phyloP scores from a whole-genome alignment of 1,139 yeast species.

The Nakaseomyces uthaithaninus region DNA sequence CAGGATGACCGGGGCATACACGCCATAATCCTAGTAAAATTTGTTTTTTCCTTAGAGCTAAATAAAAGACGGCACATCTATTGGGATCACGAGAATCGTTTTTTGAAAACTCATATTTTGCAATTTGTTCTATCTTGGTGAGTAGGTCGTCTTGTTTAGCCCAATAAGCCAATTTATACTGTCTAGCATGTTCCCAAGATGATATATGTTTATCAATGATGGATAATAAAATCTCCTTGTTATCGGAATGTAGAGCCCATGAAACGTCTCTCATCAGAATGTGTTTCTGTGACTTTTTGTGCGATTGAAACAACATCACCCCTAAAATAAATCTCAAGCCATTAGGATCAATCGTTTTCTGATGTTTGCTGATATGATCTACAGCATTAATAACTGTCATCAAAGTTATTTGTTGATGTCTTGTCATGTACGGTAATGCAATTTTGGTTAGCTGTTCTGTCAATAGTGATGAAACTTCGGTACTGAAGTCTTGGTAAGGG shows the following conservation, averaged over 20 bases:
- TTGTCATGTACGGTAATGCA: slow-evolving; percentile 70
- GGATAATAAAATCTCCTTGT: slow-evolving; percentile 57
- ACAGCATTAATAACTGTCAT: slow-evolving; percentile 61
- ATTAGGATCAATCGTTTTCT: slow-evolving; percentile 55
- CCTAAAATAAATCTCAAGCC: slow-evolving; percentile 71
- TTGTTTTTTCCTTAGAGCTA: slow-evolving; percentile 72
- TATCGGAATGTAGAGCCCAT: slow-evolving; percentile 84
- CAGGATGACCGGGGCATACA: slow-evolving; percentile 65
- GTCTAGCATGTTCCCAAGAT: slow-evolving; percentile 54
- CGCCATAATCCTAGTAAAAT: slow-evolving; percentile 78
- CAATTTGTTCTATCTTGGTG: slow-evolving; percentile 56
- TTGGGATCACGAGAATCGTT: slow-evolving; percentile 59
- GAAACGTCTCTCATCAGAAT: slow-evolving; percentile 72
- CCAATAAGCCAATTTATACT: slow-evolving; percentile 72
- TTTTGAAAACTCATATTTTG: slow-evolving; percentile 51
- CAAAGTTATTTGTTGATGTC: slow-evolving; percentile 86
- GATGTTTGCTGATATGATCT: slow-evolving; percentile 43
- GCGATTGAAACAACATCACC: slow-evolving; percentile 57
- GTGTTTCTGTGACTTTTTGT: slow-evolving; percentile 39
- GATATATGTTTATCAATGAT: slow-evolving; percentile 46
- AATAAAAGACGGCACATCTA: slow-evolving; percentile 60
- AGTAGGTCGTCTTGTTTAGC: slow-evolving; percentile 44
- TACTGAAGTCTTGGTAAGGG: slow-evolving; percentile 39
- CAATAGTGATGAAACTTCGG: slow-evolving; percentile 42
- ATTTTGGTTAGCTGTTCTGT: slow-evolving; percentile 53